Base-by-base conservation (phyloP, 768 basidiomycete species). In the Podaxis pistillaris region DNA sequence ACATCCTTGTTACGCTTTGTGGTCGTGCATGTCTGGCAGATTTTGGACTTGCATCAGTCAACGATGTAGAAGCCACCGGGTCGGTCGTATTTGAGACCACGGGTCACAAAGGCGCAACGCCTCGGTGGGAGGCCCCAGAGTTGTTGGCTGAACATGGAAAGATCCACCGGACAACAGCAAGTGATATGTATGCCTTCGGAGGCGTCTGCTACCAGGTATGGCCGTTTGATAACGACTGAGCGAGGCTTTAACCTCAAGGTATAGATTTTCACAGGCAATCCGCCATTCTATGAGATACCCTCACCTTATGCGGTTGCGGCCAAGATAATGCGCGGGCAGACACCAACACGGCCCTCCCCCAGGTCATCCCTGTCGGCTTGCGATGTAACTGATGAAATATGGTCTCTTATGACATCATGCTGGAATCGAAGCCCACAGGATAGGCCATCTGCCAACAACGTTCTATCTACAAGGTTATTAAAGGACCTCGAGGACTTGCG, bases 231-330 rank as follows among this genome's bases (percentile, higher is more conserved):
- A n/a, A 7, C 17, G 17, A 19, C 17, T 7, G 15, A 7, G 44
- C 15, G 17, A 46, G 17, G 17, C 3, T 30, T 19, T 24, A 33
- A n/a, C 44, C 19, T 8, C 30, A 17, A 5, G 33, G n/a, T 13
- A 12, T 22, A 65, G 64, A 51, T 63, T 37, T 58, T 63, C 30
- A 65, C 64, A 28, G 69, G 66, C 12, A 61, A 63, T 4, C 40
- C 68, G 11, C 71, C 71, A 8, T 72, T 70, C 49, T 61, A 62
- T 50, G 64, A 71, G 33, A 7, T 46, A n/a, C 17, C 4, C 2
- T 64, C 57, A 4, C 46, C 28, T 24, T 56, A 56, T 44, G 38
- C 46, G 7, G 15, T 58, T 19, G 4, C 49, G 17, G 2, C 24
- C 28, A 49, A 47, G 36, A 49, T 58, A 2, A 47, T 49, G 8